Conservation (phyloP, 1,284 basidiomycete species). For the Trametes hirsuta region DNA sequence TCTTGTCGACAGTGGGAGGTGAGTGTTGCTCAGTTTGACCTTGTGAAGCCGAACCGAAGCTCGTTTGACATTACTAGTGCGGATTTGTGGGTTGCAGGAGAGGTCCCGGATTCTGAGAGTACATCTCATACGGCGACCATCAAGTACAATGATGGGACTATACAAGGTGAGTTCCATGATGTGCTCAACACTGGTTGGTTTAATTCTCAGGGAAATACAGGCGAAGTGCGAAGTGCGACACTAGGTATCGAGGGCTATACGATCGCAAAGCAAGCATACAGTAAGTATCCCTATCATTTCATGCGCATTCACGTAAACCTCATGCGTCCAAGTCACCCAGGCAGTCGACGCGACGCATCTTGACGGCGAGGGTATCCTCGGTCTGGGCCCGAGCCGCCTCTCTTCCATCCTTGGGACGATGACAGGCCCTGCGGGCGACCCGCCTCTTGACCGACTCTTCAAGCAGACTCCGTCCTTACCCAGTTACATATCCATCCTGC, state of each 20-base stretch:
- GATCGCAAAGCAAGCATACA: constrained; percentile 60
- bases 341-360: constrained; percentile 27
- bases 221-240: constrained; percentile 53
- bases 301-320: neutral
- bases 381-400: constrained; percentile 41
- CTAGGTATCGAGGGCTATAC: constrained; percentile 56
- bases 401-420: constrained; percentile 33
- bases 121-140: constrained; percentile 46
- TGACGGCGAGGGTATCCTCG: constrained; percentile 38
- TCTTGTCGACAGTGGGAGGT: constrained; percentile 74
- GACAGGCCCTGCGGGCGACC: constrained; percentile 39
- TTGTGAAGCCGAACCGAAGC: neutral
- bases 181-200: neutral
- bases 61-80: constrained; percentile 39
- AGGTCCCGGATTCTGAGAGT: constrained; percentile 42
- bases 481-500: constrained; percentile 55
- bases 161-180: constrained; percentile 40
- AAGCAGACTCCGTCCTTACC: constrained; percentile 54
- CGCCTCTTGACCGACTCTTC: constrained; percentile 66
- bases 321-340: constrained; percentile 21
- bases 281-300: constrained; percentile 41
- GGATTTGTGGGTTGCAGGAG: constrained; percentile 62
- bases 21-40: neutral
- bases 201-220: constrained; percentile 29
- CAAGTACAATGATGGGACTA: constrained; percentile 52